A percentile compares a stretch with the other conserved stretches of the same genome.
phyloP scores from a whole-genome alignment of 257 asterid species.

The Petrea volubilis region DNA sequence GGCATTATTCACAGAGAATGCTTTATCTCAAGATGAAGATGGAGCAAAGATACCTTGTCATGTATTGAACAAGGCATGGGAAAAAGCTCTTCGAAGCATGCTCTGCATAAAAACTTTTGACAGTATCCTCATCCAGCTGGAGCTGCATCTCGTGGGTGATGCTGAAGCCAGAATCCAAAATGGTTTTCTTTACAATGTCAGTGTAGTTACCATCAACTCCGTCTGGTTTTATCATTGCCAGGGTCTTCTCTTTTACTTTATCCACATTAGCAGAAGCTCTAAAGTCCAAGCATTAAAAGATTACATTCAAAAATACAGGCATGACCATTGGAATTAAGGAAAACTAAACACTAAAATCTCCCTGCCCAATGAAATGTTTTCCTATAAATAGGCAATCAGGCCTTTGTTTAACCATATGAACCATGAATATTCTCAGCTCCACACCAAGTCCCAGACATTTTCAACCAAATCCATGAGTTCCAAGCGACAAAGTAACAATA shows the following conservation, averaged over 20 bases:
- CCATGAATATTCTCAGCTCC: neutral
- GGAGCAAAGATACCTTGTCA: constrained; percentile 58
- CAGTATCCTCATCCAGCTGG: constrained; percentile 56
- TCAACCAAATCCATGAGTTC: neutral
- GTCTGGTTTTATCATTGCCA: constrained; percentile 87
- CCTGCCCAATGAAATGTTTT: neutral
- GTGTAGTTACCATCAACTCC: constrained; percentile 67
- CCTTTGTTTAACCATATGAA: constrained; percentile 1
- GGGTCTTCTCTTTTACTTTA: constrained; percentile 49
- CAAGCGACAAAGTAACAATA: neutral
- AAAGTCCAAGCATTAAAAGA: constrained; percentile 19
- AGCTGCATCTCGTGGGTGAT: constrained; percentile 51
- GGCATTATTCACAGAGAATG: neutral
- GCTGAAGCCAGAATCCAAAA: constrained; percentile 57
- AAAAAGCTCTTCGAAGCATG: constrained; percentile 74
- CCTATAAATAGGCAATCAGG: neutral
- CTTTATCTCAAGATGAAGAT: constrained; percentile 4
- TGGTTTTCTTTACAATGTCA: constrained; percentile 55
- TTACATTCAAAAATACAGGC: neutral
- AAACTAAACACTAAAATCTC: neutral
- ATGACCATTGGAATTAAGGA: neutral
- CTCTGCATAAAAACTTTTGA: constrained; percentile 62
- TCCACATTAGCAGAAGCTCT: constrained; percentile 47
- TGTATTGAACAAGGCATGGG: constrained; percentile 63
- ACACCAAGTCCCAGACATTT: neutral